Evolutionary conservation across 805 yeast genomes (phyloP).

Genomic region (Suhomyces sp.): DNA sequence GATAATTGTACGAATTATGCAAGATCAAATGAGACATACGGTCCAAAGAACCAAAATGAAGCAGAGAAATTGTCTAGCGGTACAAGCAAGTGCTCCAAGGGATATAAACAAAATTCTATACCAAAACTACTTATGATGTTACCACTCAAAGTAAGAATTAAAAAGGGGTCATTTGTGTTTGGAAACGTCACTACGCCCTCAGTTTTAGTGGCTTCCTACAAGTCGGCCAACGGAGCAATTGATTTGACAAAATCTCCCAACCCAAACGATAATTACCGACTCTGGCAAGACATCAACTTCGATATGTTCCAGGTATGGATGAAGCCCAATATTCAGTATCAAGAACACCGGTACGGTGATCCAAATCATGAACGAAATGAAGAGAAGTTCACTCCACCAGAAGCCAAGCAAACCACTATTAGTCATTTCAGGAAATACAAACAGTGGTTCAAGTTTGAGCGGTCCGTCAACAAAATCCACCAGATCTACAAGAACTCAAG

Average conservation of each 20-base stretch:
- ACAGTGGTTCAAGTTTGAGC: slow-evolving; percentile 23
- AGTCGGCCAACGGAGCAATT: slow-evolving; percentile 50
- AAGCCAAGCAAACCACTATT: slow-evolving; percentile 1
- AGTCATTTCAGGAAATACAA: slow-evolving; percentile 18
- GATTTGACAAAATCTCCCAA: slow-evolving; percentile 54
- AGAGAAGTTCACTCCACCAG: background rate
- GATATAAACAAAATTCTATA: slow-evolving; percentile 9
- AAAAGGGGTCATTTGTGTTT: slow-evolving; percentile 68
- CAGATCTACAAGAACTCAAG: slow-evolving; percentile 5
- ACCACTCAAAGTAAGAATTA: slow-evolving; percentile 63
- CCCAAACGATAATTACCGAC: slow-evolving; percentile 55
- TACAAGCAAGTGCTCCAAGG: too few species aligned
- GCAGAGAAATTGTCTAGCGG: too few species aligned
- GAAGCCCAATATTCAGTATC: slow-evolving; percentile 70
- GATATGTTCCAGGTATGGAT: slow-evolving; percentile 58
- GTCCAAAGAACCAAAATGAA: too few species aligned
- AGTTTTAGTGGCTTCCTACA: slow-evolving; percentile 60
- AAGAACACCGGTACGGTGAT: slow-evolving; percentile 16
- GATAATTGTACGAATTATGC: too few species aligned
- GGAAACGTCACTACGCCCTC: slow-evolving; percentile 83
- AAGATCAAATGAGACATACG: too few species aligned
- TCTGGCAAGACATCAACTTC: slow-evolving; percentile 44
- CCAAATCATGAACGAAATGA: slow-evolving; percentile 1
- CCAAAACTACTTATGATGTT: slow-evolving; percentile 34
- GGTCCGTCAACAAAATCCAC: slow-evolving; percentile 5